Percentiles rank a stretch among this genome's conserved stretches.
Conservation (phyloP, 352 stramenopile species). For the Phytophthora melonis region DNA sequence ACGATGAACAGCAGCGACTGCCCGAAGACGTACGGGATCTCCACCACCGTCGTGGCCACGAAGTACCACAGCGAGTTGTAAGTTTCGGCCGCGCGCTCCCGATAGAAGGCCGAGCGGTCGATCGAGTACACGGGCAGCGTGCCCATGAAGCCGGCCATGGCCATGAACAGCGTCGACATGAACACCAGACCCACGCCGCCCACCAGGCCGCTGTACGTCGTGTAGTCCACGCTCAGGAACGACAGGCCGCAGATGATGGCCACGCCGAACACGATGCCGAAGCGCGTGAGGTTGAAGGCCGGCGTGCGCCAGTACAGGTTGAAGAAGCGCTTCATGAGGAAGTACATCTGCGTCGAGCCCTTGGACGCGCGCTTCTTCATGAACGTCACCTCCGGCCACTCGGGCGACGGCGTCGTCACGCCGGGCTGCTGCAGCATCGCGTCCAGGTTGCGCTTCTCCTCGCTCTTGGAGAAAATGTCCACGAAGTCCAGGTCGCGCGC, state of each 20-base stretch:
- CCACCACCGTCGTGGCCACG: conserved; percentile 13
- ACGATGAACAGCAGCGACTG: conserved; percentile 40
- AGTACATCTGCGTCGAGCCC: conserved; percentile 38
- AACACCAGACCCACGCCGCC: conserved; percentile 61
- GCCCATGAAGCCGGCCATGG: conserved; percentile 65
- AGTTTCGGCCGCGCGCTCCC: conserved; percentile 18
- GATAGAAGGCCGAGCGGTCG: conserved; percentile 48
- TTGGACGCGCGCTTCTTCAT: conserved; percentile 34
- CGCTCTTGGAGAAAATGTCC: conserved; percentile 33
- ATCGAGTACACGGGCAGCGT: conserved; percentile 45
- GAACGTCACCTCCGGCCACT: conserved; percentile 33
- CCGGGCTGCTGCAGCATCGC: conserved; percentile 18
- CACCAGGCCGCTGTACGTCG: conserved; percentile 22
- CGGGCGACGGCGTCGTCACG: conserved; percentile 15
- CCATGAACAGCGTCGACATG: conserved; percentile 74
- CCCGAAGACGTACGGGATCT: conserved; percentile 43
- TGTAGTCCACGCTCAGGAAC: conserved; percentile 27
- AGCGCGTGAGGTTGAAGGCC: conserved; percentile 64
- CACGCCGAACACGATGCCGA: conserved; percentile 22
- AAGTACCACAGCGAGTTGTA: conserved; percentile 36
- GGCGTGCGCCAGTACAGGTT: conserved; percentile 46
- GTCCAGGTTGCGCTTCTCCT: conserved; percentile 22
- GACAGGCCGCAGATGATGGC: conserved; percentile 28
- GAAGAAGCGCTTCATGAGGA: conserved; percentile 53
- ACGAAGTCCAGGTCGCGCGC: conserved; percentile 47